Conservation (phyloP, 2,329 filamentous ascomycete genomes). For the Fusarium anguioides region DNA sequence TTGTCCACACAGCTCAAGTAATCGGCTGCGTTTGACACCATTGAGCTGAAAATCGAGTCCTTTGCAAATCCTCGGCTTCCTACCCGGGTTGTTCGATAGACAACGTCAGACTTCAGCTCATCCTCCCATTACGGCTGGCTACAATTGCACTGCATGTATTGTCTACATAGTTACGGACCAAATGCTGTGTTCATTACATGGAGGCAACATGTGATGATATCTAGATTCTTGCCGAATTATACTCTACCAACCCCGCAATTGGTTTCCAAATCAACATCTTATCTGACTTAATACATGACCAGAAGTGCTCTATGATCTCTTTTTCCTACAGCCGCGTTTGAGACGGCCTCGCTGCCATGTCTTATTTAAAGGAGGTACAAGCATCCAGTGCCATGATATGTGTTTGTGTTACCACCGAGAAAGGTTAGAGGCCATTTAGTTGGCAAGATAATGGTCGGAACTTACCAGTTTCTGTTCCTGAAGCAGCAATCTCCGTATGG, state of each 20-base stretch:
- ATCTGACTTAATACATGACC: not conserved
- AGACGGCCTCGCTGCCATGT: not conserved
- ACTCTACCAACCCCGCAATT: too few relatives aligned
- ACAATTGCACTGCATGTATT: not conserved
- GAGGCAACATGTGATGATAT: not conserved
- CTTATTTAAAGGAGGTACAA: not conserved
- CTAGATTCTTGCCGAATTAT: not conserved
- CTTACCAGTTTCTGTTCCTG: constrained; percentile 18
- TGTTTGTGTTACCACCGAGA: constrained; percentile 22
- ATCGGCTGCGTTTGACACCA: not conserved
- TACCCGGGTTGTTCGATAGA: not conserved
- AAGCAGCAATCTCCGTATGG: constrained; percentile 31
- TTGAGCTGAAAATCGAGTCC: constrained; percentile 16
- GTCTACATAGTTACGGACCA: too few relatives aligned
- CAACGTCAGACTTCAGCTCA: not conserved
- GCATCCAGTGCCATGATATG: constrained; percentile 17
- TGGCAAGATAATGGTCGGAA: not conserved
- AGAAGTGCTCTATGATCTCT: too few relatives aligned
- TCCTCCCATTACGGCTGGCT: not conserved
- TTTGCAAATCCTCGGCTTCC: not conserved
- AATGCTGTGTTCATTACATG: not conserved
- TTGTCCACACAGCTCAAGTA: not conserved
- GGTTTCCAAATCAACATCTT: not conserved
- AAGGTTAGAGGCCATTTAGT: not conserved
- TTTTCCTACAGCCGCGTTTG: not conserved